Evolutionary conservation across 1,284 basidiomycete species (phyloP), one percentile per base, ranked within the genome.

Genomic region (Fomitiporia mediterranea): DNA sequence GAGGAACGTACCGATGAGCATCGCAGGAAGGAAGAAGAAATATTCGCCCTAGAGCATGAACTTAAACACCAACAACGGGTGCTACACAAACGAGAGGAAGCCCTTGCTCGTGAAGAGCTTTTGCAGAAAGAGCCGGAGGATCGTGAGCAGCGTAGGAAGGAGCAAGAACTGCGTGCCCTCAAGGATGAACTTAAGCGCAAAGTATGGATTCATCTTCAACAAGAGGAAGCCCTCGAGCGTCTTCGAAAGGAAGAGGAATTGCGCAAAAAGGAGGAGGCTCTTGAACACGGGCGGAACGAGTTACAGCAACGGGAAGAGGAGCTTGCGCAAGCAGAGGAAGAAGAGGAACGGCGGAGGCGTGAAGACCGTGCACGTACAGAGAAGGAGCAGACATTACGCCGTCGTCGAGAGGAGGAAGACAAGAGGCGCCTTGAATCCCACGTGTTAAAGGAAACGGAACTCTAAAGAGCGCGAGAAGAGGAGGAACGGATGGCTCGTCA

Each of bases 391-490:
- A 19, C 27, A 4, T 15, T 38, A 35, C 27, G 44, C 30, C 44
- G 44, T 46, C 44, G 47, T 21, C 40, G 39, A 42, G 53, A 55
- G 27, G 32, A 37, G n/a, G 48, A 52, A 23, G 57, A 52, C 30
- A 25, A 35, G 37, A 35, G 52, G 17, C 35, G 55, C n/a, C 13
- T 21, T 25, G 51, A 54, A 44, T 35, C 11, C 23, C 37, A 49
- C 13, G 17, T 46, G 38, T 11, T 38, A 46, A 52, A 44, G 53
- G 42, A 37, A 51, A 34, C 39, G 37, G 27, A 35, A 46, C 9
- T 19, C 25, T 25, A 35, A 25, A 32, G 57, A 59, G 25, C 38
- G 47, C 9, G 60, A 59, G 32, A 56, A 47, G 51, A 58, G 59
- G 43, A 46, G 40, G 25, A 61, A 59, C 28, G 17, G 51, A 34